Conservation (phyloP, 2,329 filamentous ascomycete species). For the Onygena corvina region DNA sequence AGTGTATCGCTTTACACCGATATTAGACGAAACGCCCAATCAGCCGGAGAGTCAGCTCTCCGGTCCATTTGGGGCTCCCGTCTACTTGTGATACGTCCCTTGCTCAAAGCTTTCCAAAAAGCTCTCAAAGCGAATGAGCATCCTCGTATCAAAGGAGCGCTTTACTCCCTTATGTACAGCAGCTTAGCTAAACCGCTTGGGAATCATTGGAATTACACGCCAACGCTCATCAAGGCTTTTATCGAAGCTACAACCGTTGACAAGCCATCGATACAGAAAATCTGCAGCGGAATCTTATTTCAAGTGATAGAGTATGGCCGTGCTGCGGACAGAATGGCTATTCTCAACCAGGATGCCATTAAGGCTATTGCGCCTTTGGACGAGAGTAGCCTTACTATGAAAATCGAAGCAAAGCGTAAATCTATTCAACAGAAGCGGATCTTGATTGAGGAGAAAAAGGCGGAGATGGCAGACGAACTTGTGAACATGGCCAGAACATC, state of each 20-base stretch:
- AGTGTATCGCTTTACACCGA: slow-evolving; percentile 88
- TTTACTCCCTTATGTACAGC: slow-evolving; percentile 83
- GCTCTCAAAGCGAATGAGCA: slow-evolving; percentile 71
- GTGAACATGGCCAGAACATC: slow-evolving; percentile 63
- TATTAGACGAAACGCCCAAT: slow-evolving; percentile 86
- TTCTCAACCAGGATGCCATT: slow-evolving; percentile 61
- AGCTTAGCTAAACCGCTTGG: slow-evolving; percentile 77
- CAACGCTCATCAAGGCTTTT: slow-evolving; percentile 76
- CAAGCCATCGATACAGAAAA: slow-evolving; percentile 84
- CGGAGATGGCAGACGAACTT: slow-evolving; percentile 66
- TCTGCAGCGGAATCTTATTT: slow-evolving; percentile 70
- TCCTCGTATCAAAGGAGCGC: slow-evolving; percentile 83
- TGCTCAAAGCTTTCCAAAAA: slow-evolving; percentile 64
- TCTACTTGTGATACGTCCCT: slow-evolving; percentile 76
- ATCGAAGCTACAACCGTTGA: slow-evolving; percentile 83
- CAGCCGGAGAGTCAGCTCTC: slow-evolving; percentile 80
- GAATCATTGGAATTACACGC: slow-evolving; percentile 89
- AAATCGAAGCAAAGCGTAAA: slow-evolving; percentile 55
- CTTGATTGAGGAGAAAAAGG: slow-evolving; percentile 73
- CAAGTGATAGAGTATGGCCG: slow-evolving; percentile 87
- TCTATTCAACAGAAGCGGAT: slow-evolving; percentile 63
- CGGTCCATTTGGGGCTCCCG: slow-evolving; percentile 83
- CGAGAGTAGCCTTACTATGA: slow-evolving; percentile 44
- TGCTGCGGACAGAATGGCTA: slow-evolving; percentile 71
- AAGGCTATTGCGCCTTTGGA: slow-evolving; percentile 58